Evolutionary conservation across 768 basidiomycete genomes (phyloP), one percentile per base, ranked within the genome.

Genomic region (Candolleomyces aberdarensis): DNA sequence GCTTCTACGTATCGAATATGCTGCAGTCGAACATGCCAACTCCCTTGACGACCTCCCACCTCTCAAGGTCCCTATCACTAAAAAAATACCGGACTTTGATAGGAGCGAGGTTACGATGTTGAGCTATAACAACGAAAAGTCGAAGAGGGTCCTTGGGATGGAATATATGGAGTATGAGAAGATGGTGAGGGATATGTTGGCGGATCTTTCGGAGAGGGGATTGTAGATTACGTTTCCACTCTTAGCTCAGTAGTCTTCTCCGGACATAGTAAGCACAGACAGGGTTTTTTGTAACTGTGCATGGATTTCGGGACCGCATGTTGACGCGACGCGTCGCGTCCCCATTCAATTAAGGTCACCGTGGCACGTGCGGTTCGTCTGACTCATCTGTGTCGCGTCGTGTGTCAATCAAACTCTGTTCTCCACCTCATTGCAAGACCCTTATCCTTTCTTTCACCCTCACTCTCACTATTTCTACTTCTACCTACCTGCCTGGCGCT

Each of bases 101-200:
- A 17, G 32, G 53, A 22, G 39, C 56, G 43, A 43, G 15, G 19
- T 29, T 1, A 26, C 3, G 3, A 20, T 46, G 3, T 2, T 48
- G 6, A 19, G 20, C 19, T 47, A 29, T 49, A 47, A 20, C 31
- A 48, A 26, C 44, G 44, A 29, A 26, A 47, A 29, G 44, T 44
- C 17, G 29, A n/a, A 47, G 26, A 36, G 49, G 22, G 20, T 52
- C 29, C 31, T 52, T 20, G 52, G 39, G 29, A 39, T 11, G 44
- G 26, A 55, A 32, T 61, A 48, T 29, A 48, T 46, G 13, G 56
- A 15, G 6, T 39, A n/a, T 20, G 55, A 56, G 22, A 46, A 61
- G 31, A 61, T 47, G 5, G 32, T 49, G 6, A 41, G 56, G 20
- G 61, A 62, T 26, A 59, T 60, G n/a, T 43, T 63, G 26, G 36